These are phyloP conservation scores for Toxoplasma gondii DNA, from an alignment of 169 alveolate genomes.

Conservation along the genomic window DNA sequence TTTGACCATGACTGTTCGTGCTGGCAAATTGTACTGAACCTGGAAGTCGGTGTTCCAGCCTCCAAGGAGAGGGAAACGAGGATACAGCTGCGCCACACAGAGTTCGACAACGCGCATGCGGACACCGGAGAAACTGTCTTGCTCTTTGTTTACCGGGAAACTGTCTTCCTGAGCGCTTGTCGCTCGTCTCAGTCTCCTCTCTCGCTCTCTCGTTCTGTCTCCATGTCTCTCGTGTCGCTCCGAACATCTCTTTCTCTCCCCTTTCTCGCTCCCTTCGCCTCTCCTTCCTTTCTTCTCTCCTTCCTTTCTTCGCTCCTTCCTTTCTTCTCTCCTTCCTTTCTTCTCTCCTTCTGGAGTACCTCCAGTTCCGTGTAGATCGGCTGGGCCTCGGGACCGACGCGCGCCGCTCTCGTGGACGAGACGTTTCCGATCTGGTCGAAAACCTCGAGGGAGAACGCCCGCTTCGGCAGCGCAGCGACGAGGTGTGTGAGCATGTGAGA, in stretches of 20 bases:
- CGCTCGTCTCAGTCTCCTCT: neutral
- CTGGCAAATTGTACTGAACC: constrained; percentile 52
- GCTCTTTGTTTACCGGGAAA: no score
- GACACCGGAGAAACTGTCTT: no score
- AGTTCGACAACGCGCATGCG: neutral
- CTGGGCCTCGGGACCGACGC: constrained; percentile 47
- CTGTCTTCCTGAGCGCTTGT: no score
- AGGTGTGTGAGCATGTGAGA: constrained; percentile 51
- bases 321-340: neutral
- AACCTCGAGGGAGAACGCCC: constrained; percentile 38
- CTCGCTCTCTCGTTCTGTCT: neutral
- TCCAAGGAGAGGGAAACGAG: constrained; percentile 65
- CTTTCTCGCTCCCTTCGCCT: neutral
- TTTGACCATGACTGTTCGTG: constrained; percentile 15
- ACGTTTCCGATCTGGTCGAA: constrained; percentile 59
- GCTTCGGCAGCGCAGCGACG: constrained; percentile 54
- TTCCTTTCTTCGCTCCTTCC: neutral
- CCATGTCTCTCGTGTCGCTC: neutral
- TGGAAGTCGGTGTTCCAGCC: constrained; percentile 66
- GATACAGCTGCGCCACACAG: constrained; percentile 61
- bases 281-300: neutral
- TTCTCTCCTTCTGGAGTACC: neutral
- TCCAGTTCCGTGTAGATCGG: constrained; percentile 60
- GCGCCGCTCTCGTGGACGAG: constrained; percentile 48
- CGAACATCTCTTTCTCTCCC: neutral